phyloP scores from a whole-genome alignment of 306 rosid genomes.

The Quillaja saponaria region DNA sequence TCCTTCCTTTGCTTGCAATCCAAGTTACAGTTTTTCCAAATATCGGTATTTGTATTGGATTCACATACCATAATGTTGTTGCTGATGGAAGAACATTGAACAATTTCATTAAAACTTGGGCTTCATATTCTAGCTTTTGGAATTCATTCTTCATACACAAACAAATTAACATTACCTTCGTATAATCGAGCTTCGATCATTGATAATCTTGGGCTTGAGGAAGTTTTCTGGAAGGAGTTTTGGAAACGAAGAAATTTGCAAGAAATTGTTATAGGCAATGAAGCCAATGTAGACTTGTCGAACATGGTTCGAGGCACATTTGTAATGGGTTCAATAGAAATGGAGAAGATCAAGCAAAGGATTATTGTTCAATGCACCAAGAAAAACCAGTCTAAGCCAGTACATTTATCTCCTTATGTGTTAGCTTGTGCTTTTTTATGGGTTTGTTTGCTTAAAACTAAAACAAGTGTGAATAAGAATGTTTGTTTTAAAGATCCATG shows the following conservation, averaged over 20 bases:
- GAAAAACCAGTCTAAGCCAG: constrained; percentile 20
- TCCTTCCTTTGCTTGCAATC: constrained; percentile 41
- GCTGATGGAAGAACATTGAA: constrained; percentile 54
- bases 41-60: constrained; percentile 46
- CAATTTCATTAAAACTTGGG: constrained; percentile 55
- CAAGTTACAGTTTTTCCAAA: constrained; percentile 46
- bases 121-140: constrained; percentile 24
- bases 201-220: constrained; percentile 34
- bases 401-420: constrained; percentile 45
- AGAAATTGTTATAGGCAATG: neutral
- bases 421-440: constrained; percentile 46
- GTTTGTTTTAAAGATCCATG: constrained; percentile 8
- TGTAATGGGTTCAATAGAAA: constrained; percentile 21
- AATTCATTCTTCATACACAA: neutral
- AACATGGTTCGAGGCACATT: constrained; percentile 40
- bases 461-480: neutral
- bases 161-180: constrained; percentile 15
- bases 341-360: constrained; percentile 35
- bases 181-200: constrained; percentile 39
- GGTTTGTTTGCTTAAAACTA: constrained; percentile 46
- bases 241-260: constrained; percentile 18
- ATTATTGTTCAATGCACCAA: constrained; percentile 30
- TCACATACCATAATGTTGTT: constrained; percentile 38
- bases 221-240: constrained; percentile 46
- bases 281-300: constrained; percentile 1